These are phyloP conservation scores for Pythium phragmiticola DNA, from an alignment of 352 stramenopile species.

Conservation along the genomic window DNA sequence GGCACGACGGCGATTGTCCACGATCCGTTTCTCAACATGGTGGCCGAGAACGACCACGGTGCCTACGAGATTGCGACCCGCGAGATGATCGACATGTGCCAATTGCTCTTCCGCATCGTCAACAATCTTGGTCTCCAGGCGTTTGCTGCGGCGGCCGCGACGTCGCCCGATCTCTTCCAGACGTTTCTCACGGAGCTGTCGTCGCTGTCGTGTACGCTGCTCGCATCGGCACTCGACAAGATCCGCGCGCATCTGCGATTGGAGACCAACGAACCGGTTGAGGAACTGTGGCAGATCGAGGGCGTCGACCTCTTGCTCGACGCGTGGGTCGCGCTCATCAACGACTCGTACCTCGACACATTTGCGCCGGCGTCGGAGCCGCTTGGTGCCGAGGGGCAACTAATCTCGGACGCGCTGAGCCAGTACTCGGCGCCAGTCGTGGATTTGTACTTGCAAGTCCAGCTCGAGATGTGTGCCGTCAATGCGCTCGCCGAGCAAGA, in stretches of 20 bases:
- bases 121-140: slow-evolving; percentile 69
- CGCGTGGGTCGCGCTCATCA: slow-evolving; percentile 73
- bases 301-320: slow-evolving; percentile 79
- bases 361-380: slow-evolving; percentile 25
- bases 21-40: slow-evolving; percentile 72
- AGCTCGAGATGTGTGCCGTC: slow-evolving; percentile 65
- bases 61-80: slow-evolving; percentile 69
- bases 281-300: slow-evolving; percentile 85
- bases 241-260: slow-evolving; percentile 55
- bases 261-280: slow-evolving; percentile 43
- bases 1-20: slow-evolving; percentile 62
- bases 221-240: slow-evolving; percentile 63
- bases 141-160: slow-evolving; percentile 36
- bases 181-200: slow-evolving; percentile 69
- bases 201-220: slow-evolving; percentile 63
- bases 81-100: slow-evolving; percentile 84
- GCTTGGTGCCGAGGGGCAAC: slow-evolving; percentile 32
- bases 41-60: slow-evolving; percentile 57
- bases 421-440: slow-evolving; percentile 64
- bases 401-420: slow-evolving; percentile 43
- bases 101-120: slow-evolving; percentile 73
- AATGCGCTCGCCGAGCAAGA: slow-evolving; percentile 70
- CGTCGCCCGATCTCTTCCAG: slow-evolving; percentile 43
- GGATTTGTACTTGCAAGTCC: slow-evolving; percentile 72
- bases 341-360: slow-evolving; percentile 50